Percentiles rank a stretch among this genome's conserved stretches.
Conservation (phyloP, 805 yeast genomes). For the Gaillardinia entomophila region DNA sequence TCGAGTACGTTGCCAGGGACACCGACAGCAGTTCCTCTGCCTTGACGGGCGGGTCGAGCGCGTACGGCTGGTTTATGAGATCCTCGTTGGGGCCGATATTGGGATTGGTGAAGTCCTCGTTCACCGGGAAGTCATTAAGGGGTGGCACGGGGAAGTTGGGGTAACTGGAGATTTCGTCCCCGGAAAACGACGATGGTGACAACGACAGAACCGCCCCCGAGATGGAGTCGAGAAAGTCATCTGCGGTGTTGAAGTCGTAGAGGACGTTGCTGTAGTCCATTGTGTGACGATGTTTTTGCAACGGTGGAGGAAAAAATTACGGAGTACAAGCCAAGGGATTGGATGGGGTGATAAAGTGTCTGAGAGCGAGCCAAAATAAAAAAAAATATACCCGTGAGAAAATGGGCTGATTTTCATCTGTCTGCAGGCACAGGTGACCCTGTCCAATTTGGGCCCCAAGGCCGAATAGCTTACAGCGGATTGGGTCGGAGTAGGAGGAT, state of each 20-base stretch:
- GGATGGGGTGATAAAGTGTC: not conserved
- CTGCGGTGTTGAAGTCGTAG: slow-evolving; percentile 23
- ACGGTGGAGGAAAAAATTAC: too few species aligned
- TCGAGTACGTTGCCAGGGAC: slow-evolving; percentile 10
- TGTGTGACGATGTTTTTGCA: not conserved
- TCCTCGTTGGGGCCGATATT: slow-evolving; percentile 1
- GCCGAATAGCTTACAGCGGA: too few species aligned
- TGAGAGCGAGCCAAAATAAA: not conserved
- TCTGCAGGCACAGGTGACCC: too few species aligned
- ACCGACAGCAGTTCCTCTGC: slow-evolving; percentile 5
- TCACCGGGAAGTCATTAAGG: not conserved
- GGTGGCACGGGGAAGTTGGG: not conserved
- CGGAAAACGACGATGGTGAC: slow-evolving; percentile 14
- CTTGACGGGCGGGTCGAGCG: not conserved
- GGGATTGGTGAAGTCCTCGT: slow-evolving; percentile 3
- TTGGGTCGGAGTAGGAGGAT: too few species aligned
- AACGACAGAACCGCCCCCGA: slow-evolving; percentile 17
- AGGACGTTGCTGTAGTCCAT: slow-evolving; percentile 7
- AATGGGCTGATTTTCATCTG: not conserved
- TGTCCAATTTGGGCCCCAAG: too few species aligned
- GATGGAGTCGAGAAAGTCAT: slow-evolving; percentile 21
- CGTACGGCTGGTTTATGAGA: not conserved
- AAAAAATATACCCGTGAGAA: not conserved
- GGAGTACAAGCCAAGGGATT: too few species aligned
- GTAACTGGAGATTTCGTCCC: slow-evolving; percentile 8